Evolutionary conservation across 2,329 filamentous ascomycete species (phyloP).

Genomic region (Furcasterigmium sp.): DNA sequence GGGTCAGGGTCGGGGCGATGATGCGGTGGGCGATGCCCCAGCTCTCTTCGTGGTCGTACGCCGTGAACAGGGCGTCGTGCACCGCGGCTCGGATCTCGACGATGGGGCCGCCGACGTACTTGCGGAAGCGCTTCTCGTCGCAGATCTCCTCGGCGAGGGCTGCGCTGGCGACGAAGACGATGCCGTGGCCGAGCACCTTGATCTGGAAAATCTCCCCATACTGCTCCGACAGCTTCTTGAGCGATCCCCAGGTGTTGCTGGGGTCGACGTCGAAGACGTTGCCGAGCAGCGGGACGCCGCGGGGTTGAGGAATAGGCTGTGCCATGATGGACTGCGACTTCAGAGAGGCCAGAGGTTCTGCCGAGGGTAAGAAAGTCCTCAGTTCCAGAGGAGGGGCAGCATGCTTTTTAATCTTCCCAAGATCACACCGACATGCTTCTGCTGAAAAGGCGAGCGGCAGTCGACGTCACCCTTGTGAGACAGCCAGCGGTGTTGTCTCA

Average conservation of each 20-base stretch:
- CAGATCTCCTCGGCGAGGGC: conserved; percentile 38
- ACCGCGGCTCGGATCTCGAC: conserved; percentile 46
- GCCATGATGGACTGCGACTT: conserved; percentile 26
- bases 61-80: conserved; percentile 47
- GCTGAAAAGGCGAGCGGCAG: neutral
- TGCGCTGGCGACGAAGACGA: conserved; percentile 35
- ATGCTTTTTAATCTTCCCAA: neutral
- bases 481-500: neutral
- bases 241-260: conserved; percentile 28
- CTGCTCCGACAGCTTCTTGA: conserved; percentile 27
- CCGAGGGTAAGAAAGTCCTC: too few relatives aligned
- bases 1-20: conserved; percentile 38
- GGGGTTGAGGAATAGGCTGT: conserved; percentile 27
- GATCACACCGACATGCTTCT: neutral
- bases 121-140: conserved; percentile 48
- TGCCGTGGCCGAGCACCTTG: conserved; percentile 24
- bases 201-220: conserved; percentile 33
- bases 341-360: too few relatives aligned
- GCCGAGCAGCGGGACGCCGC: conserved; percentile 27
- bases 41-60: conserved; percentile 39
- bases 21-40: conserved; percentile 49
- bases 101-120: conserved; percentile 47
- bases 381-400: neutral
- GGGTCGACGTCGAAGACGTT: conserved; percentile 29
- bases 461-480: neutral